phyloP scores from a whole-genome alignment of 164 flowering plant species.

The Cinnamomum micranthum region DNA sequence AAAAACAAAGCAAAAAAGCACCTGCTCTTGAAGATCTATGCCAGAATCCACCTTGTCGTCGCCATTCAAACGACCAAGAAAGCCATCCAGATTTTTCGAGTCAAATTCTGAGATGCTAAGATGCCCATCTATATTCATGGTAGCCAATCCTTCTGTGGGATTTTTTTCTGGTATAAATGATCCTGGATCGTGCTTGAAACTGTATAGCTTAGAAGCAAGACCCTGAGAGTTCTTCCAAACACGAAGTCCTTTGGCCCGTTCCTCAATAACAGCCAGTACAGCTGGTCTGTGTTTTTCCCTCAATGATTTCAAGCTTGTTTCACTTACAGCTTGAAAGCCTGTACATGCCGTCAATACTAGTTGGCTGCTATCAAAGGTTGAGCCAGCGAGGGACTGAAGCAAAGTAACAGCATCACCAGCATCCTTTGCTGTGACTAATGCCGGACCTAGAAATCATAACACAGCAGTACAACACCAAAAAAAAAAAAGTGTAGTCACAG shows the following conservation, averaged over 20 bases:
- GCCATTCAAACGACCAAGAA: conserved; percentile 30
- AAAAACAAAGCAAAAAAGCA: conserved; percentile 12
- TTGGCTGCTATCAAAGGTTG: conserved; percentile 99
- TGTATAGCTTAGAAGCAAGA: conserved; percentile 72
- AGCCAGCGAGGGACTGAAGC: conserved; percentile 90
- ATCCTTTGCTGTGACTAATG: conserved; percentile 92
- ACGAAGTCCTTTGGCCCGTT: conserved; percentile 70
- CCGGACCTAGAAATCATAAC: conserved; percentile 64
- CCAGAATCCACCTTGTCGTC: conserved; percentile 48
- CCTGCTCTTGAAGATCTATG: conserved; percentile 89
- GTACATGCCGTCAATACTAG: conserved; percentile 96
- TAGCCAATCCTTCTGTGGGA: conserved; percentile 30
- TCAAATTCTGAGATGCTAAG: conserved; percentile 21
- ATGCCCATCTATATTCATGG: conserved; percentile 19
- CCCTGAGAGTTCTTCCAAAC: conserved; percentile 70
- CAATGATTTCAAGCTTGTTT: conserved; percentile 58
- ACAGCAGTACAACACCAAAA: not conserved
- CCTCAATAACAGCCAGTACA: conserved; percentile 61
- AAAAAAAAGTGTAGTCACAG: too few species aligned
- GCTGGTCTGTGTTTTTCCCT: conserved; percentile 79
- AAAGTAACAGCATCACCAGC: conserved; percentile 98
- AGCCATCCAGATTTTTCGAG: conserved; percentile 42
- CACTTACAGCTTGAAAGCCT: conserved; percentile 86
- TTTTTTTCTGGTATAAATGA: conserved; percentile 39
- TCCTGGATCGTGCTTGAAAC: conserved; percentile 69